Evolutionary conservation across 805 yeast species (phyloP), one percentile per base, ranked within the genome.

Genomic region (Saturnispora serradocipensis): DNA sequence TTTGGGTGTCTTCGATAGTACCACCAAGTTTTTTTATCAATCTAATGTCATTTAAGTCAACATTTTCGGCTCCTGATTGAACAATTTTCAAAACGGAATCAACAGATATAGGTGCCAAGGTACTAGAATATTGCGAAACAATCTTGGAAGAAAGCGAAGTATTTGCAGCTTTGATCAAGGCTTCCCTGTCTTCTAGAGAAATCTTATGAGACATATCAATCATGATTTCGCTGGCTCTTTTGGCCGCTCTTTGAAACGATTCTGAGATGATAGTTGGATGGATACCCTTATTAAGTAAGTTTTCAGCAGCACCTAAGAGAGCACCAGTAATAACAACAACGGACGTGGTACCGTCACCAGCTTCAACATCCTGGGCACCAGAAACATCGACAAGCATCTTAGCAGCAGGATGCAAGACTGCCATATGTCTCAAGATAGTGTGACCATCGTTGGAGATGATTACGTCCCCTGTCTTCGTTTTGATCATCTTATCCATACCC

Each of bases 401-500:
- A 1, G 99, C 99, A 2, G 97, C 99, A 2, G 99, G 99, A 67
- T 93, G 99, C 66, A 93, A 77, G 48, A 93, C 95, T 1, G 99
- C 98, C 98, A 93, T 93, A 68, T 93, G 97, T 62, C 87, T 83
- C 60, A 91, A 74, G 59, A 93, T 93, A 3, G 99, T 93, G 69
- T 95, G 98, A 34, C 99, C 99, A 70, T 93, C 99, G 68, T 93
- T 93, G 56, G 98, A 89, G 60, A 93, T 90, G 63, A 90, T 84
- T 60, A 91, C 86, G 64, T 93, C 89, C 39, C 98, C 98, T 53
- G 78, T 79, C 48, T 90, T 84, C 18, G 98, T 90, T 70, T 88
- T 88, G 72, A 88, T 88, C 98, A 93, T 91, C 74, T 93, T 93
- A 69, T 93, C 99, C 99, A 93, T 93, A 55, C 99, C 99, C 69